phyloP scores from a whole-genome alignment of 352 stramenopile species.

The Plasmopara muralis region DNA sequence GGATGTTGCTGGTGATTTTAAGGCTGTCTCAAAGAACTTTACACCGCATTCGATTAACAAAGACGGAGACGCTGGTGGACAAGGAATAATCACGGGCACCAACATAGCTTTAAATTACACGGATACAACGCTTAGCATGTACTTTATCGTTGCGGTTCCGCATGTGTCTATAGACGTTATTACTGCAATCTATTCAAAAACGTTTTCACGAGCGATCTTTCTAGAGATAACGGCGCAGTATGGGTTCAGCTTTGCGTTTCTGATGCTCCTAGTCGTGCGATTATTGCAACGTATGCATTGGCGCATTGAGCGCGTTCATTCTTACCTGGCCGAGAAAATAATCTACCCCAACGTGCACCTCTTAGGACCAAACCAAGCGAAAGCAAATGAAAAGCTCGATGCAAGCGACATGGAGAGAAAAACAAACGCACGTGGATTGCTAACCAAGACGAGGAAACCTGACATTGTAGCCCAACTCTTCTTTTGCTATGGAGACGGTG shows the following conservation, averaged over 20 bases:
- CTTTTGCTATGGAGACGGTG: conserved; percentile 66
- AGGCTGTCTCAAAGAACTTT: conserved; percentile 53
- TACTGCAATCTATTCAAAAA: conserved; percentile 59
- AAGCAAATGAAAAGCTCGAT: no score
- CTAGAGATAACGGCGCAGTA: conserved; percentile 55
- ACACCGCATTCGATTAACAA: conserved; percentile 62
- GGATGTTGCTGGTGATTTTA: conserved; percentile 54
- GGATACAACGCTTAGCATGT: conserved; percentile 70
- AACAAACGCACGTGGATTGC: conserved; percentile 12
- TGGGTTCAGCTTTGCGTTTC: conserved; percentile 31
- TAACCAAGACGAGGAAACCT: conserved; percentile 15
- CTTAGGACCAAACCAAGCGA: no score
- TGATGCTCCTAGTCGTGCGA: conserved; percentile 40
- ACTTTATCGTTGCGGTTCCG: conserved; percentile 70
- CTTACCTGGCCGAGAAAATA: conserved; percentile 65
- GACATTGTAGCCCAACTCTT: conserved; percentile 75
- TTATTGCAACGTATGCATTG: conserved; percentile 77
- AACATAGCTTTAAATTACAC: conserved; percentile 54
- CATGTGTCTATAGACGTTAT: conserved; percentile 57
- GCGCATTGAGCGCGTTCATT: conserved; percentile 71
- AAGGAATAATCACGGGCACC: conserved; percentile 47
- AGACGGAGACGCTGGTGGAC: conserved; percentile 56
- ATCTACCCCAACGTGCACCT: conserved; percentile 17
- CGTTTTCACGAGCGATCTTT: conserved; percentile 60
- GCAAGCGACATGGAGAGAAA: conserved; percentile 5